Base-by-base conservation (phyloP, 2,329 filamentous ascomycete species). In the Esteya vermicola region DNA sequence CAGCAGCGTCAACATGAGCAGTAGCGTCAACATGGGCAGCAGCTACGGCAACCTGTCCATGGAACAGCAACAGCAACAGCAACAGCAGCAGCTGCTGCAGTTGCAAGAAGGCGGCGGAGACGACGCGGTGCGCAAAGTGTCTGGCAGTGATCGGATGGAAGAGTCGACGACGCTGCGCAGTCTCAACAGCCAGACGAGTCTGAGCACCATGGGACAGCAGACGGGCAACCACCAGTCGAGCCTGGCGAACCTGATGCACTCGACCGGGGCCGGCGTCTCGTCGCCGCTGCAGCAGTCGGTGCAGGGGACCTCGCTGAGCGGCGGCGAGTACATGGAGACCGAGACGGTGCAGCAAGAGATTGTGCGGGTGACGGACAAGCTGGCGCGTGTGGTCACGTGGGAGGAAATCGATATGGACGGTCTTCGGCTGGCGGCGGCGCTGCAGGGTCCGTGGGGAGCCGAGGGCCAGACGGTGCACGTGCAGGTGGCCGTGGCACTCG, bases 341-440 rank as follows among this genome's bases (percentile, higher is more conserved):
- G 75, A 80, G 47, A 69, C 69, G 3, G 63, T 80, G 21, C 74
- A 78, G 42, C 75, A 79, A 35, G 76, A 81, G 53, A 69, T 80
- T 22, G 58, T 79, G 26, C 72, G 73, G 20, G 68, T 81, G 47
- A 74, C 68, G 51, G 65, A 63, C 12, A 70, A 76, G 49, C 64
- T 79, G 32, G 72, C 74, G 12, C 78, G 78, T 46, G 72, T 80
- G 46, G 72, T 80, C 28, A 69, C 66, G 39, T 79, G 73, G 67
- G 73, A 79, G 23, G 67, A 73, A 42, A 70, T 79, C 32, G 68
- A 79, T 50, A 74, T 77, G 70, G 74, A 78, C 45, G 66, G 63
- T 30, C 59, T 77, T 39, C 68, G 63, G 0, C 54, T 78, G 14
- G 67, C 66, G 32, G 74, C 72, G n/a, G 78, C 74, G 0, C 60